Base-by-base conservation (phyloP, 352 stramenopile genomes). In the Globisporangium middletonii region DNA sequence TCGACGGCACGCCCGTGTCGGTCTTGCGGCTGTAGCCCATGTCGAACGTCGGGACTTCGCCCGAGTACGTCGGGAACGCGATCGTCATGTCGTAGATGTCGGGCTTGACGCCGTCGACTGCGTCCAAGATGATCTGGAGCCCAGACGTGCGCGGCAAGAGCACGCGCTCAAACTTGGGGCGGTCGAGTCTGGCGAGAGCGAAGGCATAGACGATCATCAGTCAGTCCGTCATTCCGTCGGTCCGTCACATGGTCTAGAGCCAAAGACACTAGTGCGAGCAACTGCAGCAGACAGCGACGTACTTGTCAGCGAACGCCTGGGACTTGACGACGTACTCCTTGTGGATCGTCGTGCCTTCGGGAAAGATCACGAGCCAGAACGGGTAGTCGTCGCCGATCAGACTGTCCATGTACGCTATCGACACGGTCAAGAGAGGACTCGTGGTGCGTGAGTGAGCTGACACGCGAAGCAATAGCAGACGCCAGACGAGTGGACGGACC, bases 51-150 rank as follows among this genome's bases (percentile, higher is more conserved):
- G 89, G 89, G 35, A 93, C 82, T 73, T 92, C 83, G 38, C 84
- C 82, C 35, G 82, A 79, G 65, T 92, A 93, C n/a, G 69, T 79
- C 33, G 84, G 82, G 59, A 92, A 94, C 16, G 83, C 86, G 55
- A 97, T 81, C 33, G 93, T 98, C 12, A 98, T 69, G 73, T 98
- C 94, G 63, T 97, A 98, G 44, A 98, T 92, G 59, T 97, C 84
- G 12, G 85, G 83, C 58, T 90, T 88, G 7, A 81, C 88, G 47
- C 94, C 82, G 2, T 73, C 67, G 38, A 97, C 75, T 4, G 84
- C 89, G 56, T 97, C 84, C 19, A 98, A 51, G 52, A 96, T 97
- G 52, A 96, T 96, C 63, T 95, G 76, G 59, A 98, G 91, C 13
- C 95, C 95, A 35, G 89, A 92, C 4, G 88, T 97, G 41, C 92